phyloP scores from a whole-genome alignment of 1,284 basidiomycete genomes.

The Ceratobasidium sp. region DNA sequence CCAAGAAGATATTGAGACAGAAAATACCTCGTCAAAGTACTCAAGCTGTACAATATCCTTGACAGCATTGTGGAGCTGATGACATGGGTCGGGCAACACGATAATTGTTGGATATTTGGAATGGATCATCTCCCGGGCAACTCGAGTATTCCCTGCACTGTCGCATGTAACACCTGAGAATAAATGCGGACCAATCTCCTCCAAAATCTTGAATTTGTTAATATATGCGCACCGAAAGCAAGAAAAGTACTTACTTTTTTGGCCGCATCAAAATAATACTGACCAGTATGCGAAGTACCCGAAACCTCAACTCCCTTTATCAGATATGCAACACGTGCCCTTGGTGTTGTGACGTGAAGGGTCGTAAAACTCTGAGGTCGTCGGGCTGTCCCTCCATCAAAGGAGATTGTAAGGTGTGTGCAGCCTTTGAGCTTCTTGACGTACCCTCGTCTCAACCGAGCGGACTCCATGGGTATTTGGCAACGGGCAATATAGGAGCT shows the following conservation, averaged over 20 bases:
- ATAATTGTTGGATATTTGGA: constrained; percentile 46
- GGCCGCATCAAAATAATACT: constrained; percentile 28
- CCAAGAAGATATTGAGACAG: too few species aligned
- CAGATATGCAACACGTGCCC: constrained; percentile 41
- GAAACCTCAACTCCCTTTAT: constrained; percentile 44
- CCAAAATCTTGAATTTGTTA: constrained; percentile 44
- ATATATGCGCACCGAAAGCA: constrained; percentile 30
- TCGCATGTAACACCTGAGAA: constrained; percentile 48
- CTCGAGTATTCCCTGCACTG: constrained; percentile 50
- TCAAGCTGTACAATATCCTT: constrained; percentile 49
- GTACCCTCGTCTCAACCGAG: too few species aligned
- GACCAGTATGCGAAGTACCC: constrained; percentile 24
- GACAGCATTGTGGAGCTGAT: constrained; percentile 48
- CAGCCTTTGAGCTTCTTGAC: too few species aligned
- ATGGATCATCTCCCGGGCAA: constrained; percentile 44
- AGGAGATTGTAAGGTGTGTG: constrained; percentile 44
- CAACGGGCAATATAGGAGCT: too few species aligned
- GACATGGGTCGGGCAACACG: constrained; percentile 49
- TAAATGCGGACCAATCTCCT: constrained; percentile 44
- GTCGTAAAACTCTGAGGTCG: constrained; percentile 45
- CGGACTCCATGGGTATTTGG: too few species aligned
- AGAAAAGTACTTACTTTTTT: constrained; percentile 7
- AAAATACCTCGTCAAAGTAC: constrained; percentile 46
- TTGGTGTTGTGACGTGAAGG: constrained; percentile 45
- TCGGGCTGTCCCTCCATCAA: constrained; percentile 44